Conservation (phyloP, 495 filamentous ascomycete species). For the Cercophora scortea region DNA sequence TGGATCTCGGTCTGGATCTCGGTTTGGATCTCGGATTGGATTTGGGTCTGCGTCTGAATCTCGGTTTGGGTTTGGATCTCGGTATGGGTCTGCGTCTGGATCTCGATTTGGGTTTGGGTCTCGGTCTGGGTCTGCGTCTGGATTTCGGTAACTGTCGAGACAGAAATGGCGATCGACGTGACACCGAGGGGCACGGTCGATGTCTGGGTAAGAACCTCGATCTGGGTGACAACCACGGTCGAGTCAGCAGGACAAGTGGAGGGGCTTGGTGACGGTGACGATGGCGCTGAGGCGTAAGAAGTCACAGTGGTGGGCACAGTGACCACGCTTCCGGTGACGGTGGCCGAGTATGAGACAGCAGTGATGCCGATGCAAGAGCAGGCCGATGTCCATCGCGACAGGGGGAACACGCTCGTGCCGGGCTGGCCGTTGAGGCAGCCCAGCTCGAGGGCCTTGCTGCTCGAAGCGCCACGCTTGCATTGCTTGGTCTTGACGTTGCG, state of each 20-base stretch:
- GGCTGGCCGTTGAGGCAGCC: background rate
- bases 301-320: background rate
- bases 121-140: background rate
- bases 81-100: background rate
- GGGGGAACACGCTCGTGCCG: background rate
- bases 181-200: background rate
- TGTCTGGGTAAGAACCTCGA: background rate
- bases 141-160: background rate
- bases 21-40: no score
- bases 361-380: slow-evolving; percentile 1
- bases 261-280: background rate
- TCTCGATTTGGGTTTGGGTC: background rate
- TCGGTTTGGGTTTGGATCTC: background rate
- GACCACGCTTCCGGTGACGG: background rate
- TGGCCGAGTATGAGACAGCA: background rate
- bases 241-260: no score
- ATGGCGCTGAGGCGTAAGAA: background rate
- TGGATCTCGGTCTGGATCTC: background rate
- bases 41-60: background rate
- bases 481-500: background rate
- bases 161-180: background rate
- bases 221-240: background rate
- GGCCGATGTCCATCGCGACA: background rate
- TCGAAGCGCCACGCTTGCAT: background rate
- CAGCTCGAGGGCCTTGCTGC: background rate